Base-by-base conservation (phyloP, 805 yeast genomes). In the Ogataea polymorpha region DNA sequence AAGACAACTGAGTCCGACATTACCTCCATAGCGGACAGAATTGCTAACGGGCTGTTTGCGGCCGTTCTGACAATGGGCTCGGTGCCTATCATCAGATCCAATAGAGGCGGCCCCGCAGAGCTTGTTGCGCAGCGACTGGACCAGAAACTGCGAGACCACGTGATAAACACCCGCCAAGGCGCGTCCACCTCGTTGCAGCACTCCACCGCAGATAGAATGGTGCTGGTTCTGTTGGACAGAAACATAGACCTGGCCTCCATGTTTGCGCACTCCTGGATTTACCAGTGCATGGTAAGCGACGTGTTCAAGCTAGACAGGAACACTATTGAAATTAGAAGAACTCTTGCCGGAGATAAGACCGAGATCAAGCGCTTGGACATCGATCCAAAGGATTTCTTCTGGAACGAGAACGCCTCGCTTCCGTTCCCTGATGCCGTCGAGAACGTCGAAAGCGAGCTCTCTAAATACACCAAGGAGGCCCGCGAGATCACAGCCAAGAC, bases 401-500 rank as follows among this genome's bases (percentile, higher is more conserved):
- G 99, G 99, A 68, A 65, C 48, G 72, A 74, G 46, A 90, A 93
- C 64, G 73, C 95, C 10, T 83, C 83, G 37, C 67, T 87, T 42
- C 98, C 99, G 27, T 93, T 93, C 70, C 99, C 99, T 1, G 97
- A 91, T 59, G 98, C 95, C n/a, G 99, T 95, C 24, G 99, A 93
- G 62, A 87, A 87, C 63, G 95, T 95, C 15, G 98, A 93, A 57
- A 65, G 73, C 20, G 97, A 88, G 44, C 71, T 90, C 45, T 79
- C 82, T 44, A 71, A 74, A 40, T 93, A 93, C 65, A 91, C 90
- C 51, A 75, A 77, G 42, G 96, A 88, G 53, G 96, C 97, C 2
- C 83, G 82, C 46, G 95, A 85, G 44, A 72, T 95, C 37, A 88
- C 97, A 1, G 75, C 76, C 35, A 80, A 76, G 49, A 83, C 96